phyloP scores from a whole-genome alignment of 2,329 filamentous ascomycete species.

The Cladobotryum mycophilum region DNA sequence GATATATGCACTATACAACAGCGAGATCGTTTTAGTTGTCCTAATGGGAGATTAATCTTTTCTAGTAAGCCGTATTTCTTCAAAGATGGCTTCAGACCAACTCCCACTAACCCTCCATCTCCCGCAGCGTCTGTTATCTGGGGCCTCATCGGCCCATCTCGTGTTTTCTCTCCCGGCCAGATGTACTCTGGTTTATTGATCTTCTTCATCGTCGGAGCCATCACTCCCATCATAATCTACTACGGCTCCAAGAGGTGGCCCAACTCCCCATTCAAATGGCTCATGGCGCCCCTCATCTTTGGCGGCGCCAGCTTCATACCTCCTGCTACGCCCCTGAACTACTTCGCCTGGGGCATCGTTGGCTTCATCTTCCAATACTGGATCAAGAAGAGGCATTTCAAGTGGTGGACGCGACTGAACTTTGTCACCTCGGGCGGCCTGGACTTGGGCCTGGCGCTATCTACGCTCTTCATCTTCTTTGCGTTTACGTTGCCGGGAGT shows the following conservation, averaged over 20 bases:
- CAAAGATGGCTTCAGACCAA: too few species aligned
- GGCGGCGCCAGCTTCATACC: conserved; percentile 53
- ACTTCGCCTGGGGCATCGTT: conserved; percentile 66
- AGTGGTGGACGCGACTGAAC: conserved; percentile 70
- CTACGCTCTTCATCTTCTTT: conserved; percentile 65
- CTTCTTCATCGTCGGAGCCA: conserved; percentile 53
- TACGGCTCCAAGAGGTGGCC: conserved; percentile 44
- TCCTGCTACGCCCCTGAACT: conserved; percentile 66
- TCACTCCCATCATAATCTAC: conserved; percentile 48
- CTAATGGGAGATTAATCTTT: conserved; percentile 58
- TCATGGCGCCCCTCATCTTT: conserved; percentile 59
- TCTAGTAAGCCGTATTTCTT: conserved; percentile 35
- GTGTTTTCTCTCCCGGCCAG: conserved; percentile 57
- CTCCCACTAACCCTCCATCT: too few species aligned
- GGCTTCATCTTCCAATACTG: conserved; percentile 65
- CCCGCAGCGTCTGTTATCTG: conserved; percentile 55
- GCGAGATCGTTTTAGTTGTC: conserved; percentile 55
- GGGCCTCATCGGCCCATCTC: conserved; percentile 58
- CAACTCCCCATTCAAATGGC: conserved; percentile 41
- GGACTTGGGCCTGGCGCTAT: conserved; percentile 61
- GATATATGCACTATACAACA: conserved; percentile 56
- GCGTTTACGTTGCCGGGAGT: conserved; percentile 59
- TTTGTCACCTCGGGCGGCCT: conserved; percentile 65
- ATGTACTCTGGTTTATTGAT: conserved; percentile 55
- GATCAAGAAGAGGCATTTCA: conserved; percentile 56